phyloP scores from a whole-genome alignment of 1,284 basidiomycete genomes.

The Trichosporon inkin region DNA sequence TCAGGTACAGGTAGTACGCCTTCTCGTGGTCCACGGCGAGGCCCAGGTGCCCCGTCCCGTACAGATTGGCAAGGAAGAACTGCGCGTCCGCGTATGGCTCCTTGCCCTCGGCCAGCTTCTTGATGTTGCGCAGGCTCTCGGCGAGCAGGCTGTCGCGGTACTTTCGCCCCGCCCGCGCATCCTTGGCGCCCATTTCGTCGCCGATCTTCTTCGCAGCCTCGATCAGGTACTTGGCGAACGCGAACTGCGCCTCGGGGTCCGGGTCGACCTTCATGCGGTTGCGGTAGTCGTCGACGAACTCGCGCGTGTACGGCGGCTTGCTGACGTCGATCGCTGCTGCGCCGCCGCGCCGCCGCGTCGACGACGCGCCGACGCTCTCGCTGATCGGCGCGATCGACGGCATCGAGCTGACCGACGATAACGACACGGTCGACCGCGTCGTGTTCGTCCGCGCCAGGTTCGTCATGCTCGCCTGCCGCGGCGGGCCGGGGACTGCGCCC shows the following conservation, averaged over 20 bases:
- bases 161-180: conserved; percentile 58
- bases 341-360: conserved; percentile 53
- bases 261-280: conserved; percentile 95
- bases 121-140: conserved; percentile 88
- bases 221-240: conserved; percentile 95
- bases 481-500: conserved; percentile 14
- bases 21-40: conserved; percentile 95
- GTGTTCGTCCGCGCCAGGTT: conserved; percentile 46
- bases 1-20: conserved; percentile 96
- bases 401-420: conserved; percentile 29
- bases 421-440: conserved; percentile 36
- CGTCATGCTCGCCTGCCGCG: conserved; percentile 35
- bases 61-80: conserved; percentile 96
- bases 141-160: conserved; percentile 83
- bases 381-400: conserved; percentile 36
- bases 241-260: conserved; percentile 97
- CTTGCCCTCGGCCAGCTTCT: conserved; percentile 60
- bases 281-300: conserved; percentile 95
- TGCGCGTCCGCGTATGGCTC: conserved; percentile 94
- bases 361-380: conserved; percentile 55
- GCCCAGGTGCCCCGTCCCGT: conserved; percentile 91
- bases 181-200: conserved; percentile 62
- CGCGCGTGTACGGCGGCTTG: conserved; percentile 86
- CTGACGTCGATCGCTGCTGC: conserved; percentile 73
- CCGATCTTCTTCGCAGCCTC: conserved; percentile 96